Percentiles rank a stretch among this genome's conserved stretches.
These are phyloP conservation scores for Ophiostoma novo-ulmi DNA, from an alignment of 2,329 filamentous ascomycete species.

Conservation along the genomic window DNA sequence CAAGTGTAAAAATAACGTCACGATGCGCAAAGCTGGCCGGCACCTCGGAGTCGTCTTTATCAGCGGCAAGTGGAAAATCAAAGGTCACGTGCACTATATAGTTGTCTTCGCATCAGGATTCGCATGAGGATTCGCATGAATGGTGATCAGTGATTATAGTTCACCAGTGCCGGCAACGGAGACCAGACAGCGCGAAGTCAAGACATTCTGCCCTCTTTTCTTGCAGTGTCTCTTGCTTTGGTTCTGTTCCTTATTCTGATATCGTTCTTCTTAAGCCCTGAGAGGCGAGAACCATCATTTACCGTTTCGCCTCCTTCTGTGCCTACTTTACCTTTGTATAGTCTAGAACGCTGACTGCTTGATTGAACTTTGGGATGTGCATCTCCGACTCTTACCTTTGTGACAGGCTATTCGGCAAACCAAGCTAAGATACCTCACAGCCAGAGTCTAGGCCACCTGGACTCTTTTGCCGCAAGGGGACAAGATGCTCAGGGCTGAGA, in stretches of 20 bases:
- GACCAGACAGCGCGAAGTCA: neutral
- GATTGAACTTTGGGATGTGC: too few species aligned
- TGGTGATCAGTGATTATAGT: too few species aligned
- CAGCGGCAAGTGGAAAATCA: neutral
- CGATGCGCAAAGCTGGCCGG: neutral
- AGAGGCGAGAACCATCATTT: neutral
- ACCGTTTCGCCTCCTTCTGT: neutral
- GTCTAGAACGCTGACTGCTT: too few species aligned
- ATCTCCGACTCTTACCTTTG: neutral
- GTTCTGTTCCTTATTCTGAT: neutral
- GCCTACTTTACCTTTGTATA: neutral
- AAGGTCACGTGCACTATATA: neutral
- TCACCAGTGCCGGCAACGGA: neutral
- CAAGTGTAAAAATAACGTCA: neutral
- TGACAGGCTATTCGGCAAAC: too few species aligned
- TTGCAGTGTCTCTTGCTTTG: too few species aligned
- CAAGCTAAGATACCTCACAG: too few species aligned
- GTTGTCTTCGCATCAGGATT: too few species aligned
- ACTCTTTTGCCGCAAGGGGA: neutral
- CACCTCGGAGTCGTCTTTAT: neutral
- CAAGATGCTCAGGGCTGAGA: slow-evolving; percentile 1
- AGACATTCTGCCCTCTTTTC: neutral
- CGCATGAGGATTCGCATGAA: too few species aligned
- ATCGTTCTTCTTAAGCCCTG: neutral
- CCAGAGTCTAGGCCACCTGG: neutral